phyloP scores from a whole-genome alignment of 805 yeast genomes.

The Kuraishia hungarica region DNA sequence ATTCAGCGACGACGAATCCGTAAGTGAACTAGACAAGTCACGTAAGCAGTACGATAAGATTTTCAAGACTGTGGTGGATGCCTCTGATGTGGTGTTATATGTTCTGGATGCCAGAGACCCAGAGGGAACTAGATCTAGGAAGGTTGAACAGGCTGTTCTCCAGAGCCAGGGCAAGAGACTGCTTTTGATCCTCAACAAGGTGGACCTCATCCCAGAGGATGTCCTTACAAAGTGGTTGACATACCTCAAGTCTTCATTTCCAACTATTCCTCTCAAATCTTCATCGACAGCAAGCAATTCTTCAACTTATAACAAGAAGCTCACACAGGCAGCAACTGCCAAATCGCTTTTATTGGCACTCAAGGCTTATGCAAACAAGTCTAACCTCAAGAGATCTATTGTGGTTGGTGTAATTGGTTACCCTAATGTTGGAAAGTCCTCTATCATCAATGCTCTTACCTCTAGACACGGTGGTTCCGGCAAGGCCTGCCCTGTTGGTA shows the following conservation, averaged over 20 bases:
- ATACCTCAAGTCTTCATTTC: conserved; percentile 74
- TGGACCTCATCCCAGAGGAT: conserved; percentile 84
- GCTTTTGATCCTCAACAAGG: conserved; percentile 80
- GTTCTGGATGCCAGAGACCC: conserved; percentile 98
- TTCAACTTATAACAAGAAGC: conserved; percentile 60
- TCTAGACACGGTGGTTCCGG: conserved; percentile 68
- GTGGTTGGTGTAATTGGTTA: conserved; percentile 95
- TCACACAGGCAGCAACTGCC: conserved; percentile 67
- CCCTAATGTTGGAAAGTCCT: conserved; percentile 95
- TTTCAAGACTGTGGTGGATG: conserved; percentile 87
- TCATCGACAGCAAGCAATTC: conserved; percentile 67
- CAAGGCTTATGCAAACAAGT: conserved; percentile 76
- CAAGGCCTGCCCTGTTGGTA: conserved; percentile 91
- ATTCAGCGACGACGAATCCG: conserved; percentile 29
- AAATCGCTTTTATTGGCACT: conserved; percentile 67
- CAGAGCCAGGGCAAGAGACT: conserved; percentile 76
- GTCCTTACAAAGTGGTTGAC: conserved; percentile 79
- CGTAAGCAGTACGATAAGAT: conserved; percentile 91
- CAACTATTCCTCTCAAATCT: conserved; percentile 84
- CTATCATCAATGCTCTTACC: conserved; percentile 83
- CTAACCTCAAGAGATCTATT: conserved; percentile 81
- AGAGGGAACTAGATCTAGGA: conserved; percentile 85
- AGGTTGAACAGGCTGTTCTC: conserved; percentile 83
- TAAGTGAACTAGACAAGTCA: conserved; percentile 56
- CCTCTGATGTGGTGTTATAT: conserved; percentile 83